phyloP scores from a whole-genome alignment of 2,329 filamentous ascomycete species.

The Xylariaceae sp. region DNA sequence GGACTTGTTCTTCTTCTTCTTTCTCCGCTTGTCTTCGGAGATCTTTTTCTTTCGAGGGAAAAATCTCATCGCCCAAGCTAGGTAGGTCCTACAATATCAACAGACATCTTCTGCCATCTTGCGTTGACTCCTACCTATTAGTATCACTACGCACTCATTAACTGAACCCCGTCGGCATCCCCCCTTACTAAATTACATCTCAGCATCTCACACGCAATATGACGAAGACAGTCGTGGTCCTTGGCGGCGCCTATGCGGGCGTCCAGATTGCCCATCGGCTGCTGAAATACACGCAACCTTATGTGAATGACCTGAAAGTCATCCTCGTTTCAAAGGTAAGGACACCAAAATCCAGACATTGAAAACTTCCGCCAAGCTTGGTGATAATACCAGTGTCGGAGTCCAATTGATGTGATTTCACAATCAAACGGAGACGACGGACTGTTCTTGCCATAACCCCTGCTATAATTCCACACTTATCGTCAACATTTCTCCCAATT shows the following conservation, averaged over 20 bases:
- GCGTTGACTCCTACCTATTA: background rate
- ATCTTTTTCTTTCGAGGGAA: background rate
- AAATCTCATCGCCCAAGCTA: background rate
- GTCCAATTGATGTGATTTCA: background rate
- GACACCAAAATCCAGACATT: background rate
- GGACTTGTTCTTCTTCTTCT: background rate
- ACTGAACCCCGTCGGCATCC: background rate
- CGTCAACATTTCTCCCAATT: background rate
- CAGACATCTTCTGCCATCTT: background rate
- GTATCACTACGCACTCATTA: too few species aligned
- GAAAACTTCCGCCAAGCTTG: background rate
- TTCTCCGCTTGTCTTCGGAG: background rate
- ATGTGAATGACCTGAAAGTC: conserved; percentile 47
- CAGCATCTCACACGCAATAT: conserved; percentile 31
- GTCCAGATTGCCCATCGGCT: conserved; percentile 51
- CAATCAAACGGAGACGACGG: background rate
- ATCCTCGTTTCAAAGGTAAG: conserved; percentile 53
- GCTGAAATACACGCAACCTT: conserved; percentile 47
- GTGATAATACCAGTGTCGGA: background rate
- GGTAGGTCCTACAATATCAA: background rate
- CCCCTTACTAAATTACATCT: background rate
- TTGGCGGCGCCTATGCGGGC: conserved; percentile 53
- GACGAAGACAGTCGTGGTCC: conserved; percentile 50
- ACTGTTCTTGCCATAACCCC: background rate
- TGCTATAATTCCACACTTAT: background rate